Percentiles rank a stretch among this genome's conserved stretches.
Evolutionary conservation across 1,284 basidiomycete species (phyloP).

Genomic region (Crepidotus sp.): DNA sequence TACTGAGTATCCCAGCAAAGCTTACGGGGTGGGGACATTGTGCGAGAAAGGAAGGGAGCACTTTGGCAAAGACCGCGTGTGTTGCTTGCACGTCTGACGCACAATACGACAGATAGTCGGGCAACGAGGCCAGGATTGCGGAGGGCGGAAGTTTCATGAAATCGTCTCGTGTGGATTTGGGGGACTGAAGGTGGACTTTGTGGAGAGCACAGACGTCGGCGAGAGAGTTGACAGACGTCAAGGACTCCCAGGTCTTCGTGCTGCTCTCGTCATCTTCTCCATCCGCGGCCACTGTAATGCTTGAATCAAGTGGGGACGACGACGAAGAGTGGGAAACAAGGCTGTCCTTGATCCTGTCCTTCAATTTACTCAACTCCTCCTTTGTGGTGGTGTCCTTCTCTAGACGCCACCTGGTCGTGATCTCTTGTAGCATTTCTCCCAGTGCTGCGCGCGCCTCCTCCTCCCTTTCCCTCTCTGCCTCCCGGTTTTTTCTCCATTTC

Average conservation of each 20-base stretch:
- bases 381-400: constrained; percentile 30
- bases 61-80: constrained; percentile 71
- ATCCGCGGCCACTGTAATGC: constrained; percentile 1
- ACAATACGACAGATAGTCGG: constrained; percentile 84
- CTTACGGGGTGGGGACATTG: constrained; percentile 91
- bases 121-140: constrained; percentile 61
- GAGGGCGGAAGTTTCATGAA: constrained; percentile 61
- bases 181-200: constrained; percentile 35
- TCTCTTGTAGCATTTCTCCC: constrained; percentile 39
- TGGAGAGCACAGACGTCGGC: constrained; percentile 89
- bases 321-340: constrained; percentile 4
- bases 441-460: constrained; percentile 54
- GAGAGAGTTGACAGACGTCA: constrained; percentile 88
- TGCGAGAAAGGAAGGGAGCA: constrained; percentile 77
- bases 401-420: constrained; percentile 37
- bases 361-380: constrained; percentile 27
- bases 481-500: constrained; percentile 66
- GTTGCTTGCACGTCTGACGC: constrained; percentile 81
- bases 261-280: constrained; percentile 25
- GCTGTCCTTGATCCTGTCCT: constrained; percentile 27
- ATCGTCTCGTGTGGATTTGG: constrained; percentile 76
- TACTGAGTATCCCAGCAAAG: constrained; percentile 84
- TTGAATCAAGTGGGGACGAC: constrained; percentile 14
- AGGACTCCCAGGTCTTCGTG: constrained; percentile 80
- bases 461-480: constrained; percentile 39